Evolutionary conservation across 805 yeast genomes (phyloP), one percentile per base, ranked within the genome.

Genomic region (Nakazawaea holstii): DNA sequence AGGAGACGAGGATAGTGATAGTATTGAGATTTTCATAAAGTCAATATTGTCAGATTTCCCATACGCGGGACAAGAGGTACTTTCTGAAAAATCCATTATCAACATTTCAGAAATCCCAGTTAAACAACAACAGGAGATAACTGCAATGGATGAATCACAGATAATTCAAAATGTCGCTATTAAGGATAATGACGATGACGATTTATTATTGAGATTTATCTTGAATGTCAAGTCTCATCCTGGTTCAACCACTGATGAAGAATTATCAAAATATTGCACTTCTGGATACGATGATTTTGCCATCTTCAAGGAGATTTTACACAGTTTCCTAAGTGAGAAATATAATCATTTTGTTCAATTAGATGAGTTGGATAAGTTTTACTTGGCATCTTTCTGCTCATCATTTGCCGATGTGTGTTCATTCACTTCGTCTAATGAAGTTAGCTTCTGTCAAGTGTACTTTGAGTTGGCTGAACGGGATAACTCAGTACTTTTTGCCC

Each of bases 121-220:
- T 4, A 26, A n/a, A 7, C 29, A 30, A 10, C 31, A 41, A 10
- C 31, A 41, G 15, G 38, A 24, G 17, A 9, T 41, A 7, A 20
- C 17, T 26, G 46, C 46, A 15, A 47, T 47, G 49, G 49, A 47
- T 31, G 49, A 47, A 32, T 47, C 49, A n/a, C 49, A 47, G 24
- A 30, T 47, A n/a, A 28, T 47, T 5, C 46, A 42, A 9, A 47
- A 47, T 29, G 39, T 20, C 24, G 24, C 27, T 3, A 36, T 35
- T 5, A 6, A 35, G 3, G 30, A 33, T 13, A 35, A 20, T 8
- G 32, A 42, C 6, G 45, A 41, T 7, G 49, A 47, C 27, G 35
- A 37, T 6, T 32, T 47, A 20, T 27, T 47, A 10, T 13, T 13
- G 11, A 24, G 14, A 30, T 40, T 46, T 20, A 17, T 46, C 20